Evolutionary conservation across 306 rosid species (phyloP), one percentile per base, ranked within the genome.

Genomic region (Fragaria ananassa): DNA sequence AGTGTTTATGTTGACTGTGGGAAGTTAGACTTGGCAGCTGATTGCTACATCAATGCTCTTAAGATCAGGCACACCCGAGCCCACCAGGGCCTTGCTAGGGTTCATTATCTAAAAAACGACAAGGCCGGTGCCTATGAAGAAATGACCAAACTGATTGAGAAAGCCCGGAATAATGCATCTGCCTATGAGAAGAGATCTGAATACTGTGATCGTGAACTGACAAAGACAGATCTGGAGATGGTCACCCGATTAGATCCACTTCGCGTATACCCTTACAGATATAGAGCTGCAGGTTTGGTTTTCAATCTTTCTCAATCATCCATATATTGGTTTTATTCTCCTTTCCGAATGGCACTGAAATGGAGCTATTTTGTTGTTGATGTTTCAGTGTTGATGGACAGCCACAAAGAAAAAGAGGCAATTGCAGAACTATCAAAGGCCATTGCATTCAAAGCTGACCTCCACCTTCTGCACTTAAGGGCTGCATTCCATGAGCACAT

Each of bases 11-110:
- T 93, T 34, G 98, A 93, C 74, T 82, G 86, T n/a, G 86, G 51
- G 76, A 89, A 87, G 79, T 78, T 91, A 74, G 97, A 91, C 58
- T 35, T 78, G 72, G 98, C 98, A 23, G 96, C 97, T 70, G 96
- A 91, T 80, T 93, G 97, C 86, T 93, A 93, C 81, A 87, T 83
- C 45, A 91, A 86, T 83, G 98, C 98, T 84, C 97, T 93, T 27
- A 83, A 91, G 60, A 89, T 93, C 80, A 90, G 86, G 80, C 98
- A 93, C 79, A 88, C 97, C 35, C 96, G 98, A 66, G 98, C 98
- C 6, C 97, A 93, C 82, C 97, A 93, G 82, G 98, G 97, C 56
- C 97, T 93, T 75, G 98, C 98, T 47, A 95, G 97, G 85, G 98
- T 93, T 80, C 89, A 88, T 87, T 91, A 51, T 86, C 88, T 91